Evolutionary conservation across 2,329 filamentous ascomycete species (phyloP).

Genomic region (Fusarium albosuccineum): DNA sequence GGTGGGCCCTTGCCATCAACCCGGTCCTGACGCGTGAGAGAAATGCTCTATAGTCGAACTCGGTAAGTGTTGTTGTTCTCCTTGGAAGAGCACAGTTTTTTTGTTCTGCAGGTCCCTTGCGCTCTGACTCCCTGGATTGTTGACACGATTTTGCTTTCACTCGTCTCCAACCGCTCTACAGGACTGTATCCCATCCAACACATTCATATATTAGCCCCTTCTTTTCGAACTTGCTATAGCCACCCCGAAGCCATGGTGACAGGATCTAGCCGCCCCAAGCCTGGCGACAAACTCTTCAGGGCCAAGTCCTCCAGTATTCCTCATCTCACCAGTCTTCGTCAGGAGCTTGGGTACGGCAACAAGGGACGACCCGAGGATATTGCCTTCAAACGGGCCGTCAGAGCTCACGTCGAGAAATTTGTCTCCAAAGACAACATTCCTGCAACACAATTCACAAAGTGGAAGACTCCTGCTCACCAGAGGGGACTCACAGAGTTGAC

Average conservation of each 20-base stretch:
- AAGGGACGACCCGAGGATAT: constrained; percentile 22
- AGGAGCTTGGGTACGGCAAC: constrained; percentile 34
- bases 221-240: background rate
- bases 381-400: constrained; percentile 29
- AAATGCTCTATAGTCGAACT: too few species aligned
- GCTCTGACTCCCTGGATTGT: too few species aligned
- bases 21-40: too few species aligned
- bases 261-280: background rate
- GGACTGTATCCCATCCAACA: too few species aligned
- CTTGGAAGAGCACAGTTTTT: too few species aligned
- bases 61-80: too few species aligned
- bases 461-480: constrained; percentile 30
- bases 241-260: constrained; percentile 7
- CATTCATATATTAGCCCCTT: background rate
- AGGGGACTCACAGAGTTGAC: constrained; percentile 35
- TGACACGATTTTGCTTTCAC: too few species aligned
- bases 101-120: too few species aligned
- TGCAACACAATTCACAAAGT: constrained; percentile 19
- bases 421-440: constrained; percentile 8
- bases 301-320: constrained; percentile 25
- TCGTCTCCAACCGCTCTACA: too few species aligned
- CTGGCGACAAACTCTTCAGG: constrained; percentile 13
- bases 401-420: constrained; percentile 17
- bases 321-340: constrained; percentile 31
- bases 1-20: background rate